phyloP scores from a whole-genome alignment of 345 rosid species.

The Hibiscus tridactylites region DNA sequence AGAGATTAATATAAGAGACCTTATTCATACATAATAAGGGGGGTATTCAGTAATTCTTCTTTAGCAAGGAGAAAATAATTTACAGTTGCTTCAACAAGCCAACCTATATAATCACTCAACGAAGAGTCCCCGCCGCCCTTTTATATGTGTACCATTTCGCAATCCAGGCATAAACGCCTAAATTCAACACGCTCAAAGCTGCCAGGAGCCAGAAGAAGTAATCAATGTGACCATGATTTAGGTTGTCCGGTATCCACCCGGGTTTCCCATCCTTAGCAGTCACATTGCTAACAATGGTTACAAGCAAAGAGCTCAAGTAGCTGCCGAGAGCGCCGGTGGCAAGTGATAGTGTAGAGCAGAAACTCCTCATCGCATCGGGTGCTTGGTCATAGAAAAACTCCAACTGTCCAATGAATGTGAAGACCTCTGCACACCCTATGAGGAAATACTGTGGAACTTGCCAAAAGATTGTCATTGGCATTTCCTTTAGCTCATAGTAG shows the following conservation, averaged over 20 bases:
- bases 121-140: slow-evolving; percentile 7
- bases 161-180: slow-evolving; percentile 1
- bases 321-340: slow-evolving; percentile 12
- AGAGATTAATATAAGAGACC: not conserved
- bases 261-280: slow-evolving; percentile 11
- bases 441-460: slow-evolving; percentile 47
- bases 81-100: not conserved
- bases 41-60: not conserved
- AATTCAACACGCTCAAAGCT: slow-evolving; percentile 14
- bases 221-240: slow-evolving; percentile 19
- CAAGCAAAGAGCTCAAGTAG: slow-evolving; percentile 20
- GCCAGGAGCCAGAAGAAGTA: slow-evolving; percentile 25
- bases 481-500: slow-evolving; percentile 7
- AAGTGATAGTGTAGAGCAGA: slow-evolving; percentile 31
- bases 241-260: slow-evolving; percentile 15
- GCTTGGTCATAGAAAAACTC: slow-evolving; percentile 51
- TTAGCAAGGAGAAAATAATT: not conserved
- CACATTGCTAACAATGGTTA: slow-evolving; percentile 10
- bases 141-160: slow-evolving; percentile 21
- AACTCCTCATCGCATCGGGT: slow-evolving; percentile 47
- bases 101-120: not conserved
- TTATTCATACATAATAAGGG: not conserved
- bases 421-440: slow-evolving; percentile 42
- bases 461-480: slow-evolving; percentile 39
- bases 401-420: slow-evolving; percentile 38